Evolutionary conservation across 1,284 basidiomycete species (phyloP).

Genomic region (Veloboletus limbatus): DNA sequence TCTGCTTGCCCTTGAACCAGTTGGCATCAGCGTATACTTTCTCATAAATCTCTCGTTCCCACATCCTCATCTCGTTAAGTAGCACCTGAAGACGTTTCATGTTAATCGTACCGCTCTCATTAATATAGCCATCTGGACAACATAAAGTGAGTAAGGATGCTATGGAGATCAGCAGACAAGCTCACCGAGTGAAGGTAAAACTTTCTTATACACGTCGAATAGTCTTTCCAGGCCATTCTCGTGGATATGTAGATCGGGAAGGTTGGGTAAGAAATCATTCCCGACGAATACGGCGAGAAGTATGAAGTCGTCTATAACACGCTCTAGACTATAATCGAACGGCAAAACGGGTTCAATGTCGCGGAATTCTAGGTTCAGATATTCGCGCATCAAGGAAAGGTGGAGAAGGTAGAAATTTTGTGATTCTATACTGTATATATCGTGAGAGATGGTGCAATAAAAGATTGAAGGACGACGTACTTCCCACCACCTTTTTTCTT

Average conservation of each 20-base stretch:
- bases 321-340: slow-evolving; percentile 83
- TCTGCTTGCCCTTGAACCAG: slow-evolving; percentile 90
- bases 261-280: slow-evolving; percentile 95
- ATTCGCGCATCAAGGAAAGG: slow-evolving; percentile 93
- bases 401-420: slow-evolving; percentile 96
- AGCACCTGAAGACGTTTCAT: slow-evolving; percentile 82
- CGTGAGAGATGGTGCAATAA: slow-evolving; percentile 9
- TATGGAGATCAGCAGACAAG: neutral
- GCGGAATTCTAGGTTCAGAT: slow-evolving; percentile 93
- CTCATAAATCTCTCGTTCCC: slow-evolving; percentile 90
- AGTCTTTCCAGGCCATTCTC: slow-evolving; percentile 92
- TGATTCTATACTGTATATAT: slow-evolving; percentile 61
- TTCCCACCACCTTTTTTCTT: slow-evolving; percentile 68
- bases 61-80: slow-evolving; percentile 82
- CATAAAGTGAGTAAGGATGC: neutral
- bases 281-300: slow-evolving; percentile 95
- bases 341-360: slow-evolving; percentile 58
- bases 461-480: slow-evolving; percentile 41
- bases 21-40: slow-evolving; percentile 85
- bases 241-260: slow-evolving; percentile 97
- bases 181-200: slow-evolving; percentile 78
- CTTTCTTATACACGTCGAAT: slow-evolving; percentile 94
- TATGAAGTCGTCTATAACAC: slow-evolving; percentile 97
- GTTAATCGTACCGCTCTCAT: slow-evolving; percentile 86
- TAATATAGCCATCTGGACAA: slow-evolving; percentile 82